These are phyloP conservation scores for Scutellaria baicalensis DNA, from an alignment of 257 asterid genomes.

Conservation along the genomic window DNA sequence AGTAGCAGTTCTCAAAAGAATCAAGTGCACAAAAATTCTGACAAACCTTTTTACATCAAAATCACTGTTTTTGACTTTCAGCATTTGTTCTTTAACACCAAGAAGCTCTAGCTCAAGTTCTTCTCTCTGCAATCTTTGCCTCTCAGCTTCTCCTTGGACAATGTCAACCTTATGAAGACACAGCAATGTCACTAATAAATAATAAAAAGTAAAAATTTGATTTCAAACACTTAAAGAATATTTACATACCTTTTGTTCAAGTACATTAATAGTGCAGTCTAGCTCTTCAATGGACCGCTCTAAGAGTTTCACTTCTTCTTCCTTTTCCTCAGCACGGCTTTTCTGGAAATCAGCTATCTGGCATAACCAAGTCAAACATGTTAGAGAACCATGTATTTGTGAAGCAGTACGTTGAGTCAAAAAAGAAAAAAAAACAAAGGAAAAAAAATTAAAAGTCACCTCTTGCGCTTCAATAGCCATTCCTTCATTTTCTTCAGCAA, in stretches of 20 bases:
- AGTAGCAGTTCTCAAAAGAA: not conserved
- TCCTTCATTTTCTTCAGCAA: conserved; percentile 69
- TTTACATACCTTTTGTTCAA: conserved; percentile 74
- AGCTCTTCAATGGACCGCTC: conserved; percentile 89
- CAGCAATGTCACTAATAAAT: conserved; percentile 15
- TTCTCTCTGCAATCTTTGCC: conserved; percentile 83
- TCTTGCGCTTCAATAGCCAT: conserved; percentile 68
- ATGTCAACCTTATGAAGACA: conserved; percentile 50
- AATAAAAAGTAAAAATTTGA: not conserved
- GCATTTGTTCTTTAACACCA: conserved; percentile 69
- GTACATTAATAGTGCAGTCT: conserved; percentile 81
- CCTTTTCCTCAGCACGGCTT: conserved; percentile 65
- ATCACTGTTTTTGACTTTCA: conserved; percentile 44
- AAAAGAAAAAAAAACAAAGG: not conserved
- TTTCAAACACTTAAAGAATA: conserved; percentile 7
- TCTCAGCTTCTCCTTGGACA: conserved; percentile 90
- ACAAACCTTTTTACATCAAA: conserved; percentile 63
- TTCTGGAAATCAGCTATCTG: conserved; percentile 57
- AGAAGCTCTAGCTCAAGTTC: conserved; percentile 95
- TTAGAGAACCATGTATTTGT: not conserved
- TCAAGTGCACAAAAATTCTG: not conserved
- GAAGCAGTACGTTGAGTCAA: not conserved
- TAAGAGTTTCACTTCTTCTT: conserved; percentile 79
- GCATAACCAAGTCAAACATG: conserved; percentile 10
- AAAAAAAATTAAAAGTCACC: conserved; percentile 35